phyloP scores from a whole-genome alignment of 129 eudicot genomes.

The Flaveria robusta region DNA sequence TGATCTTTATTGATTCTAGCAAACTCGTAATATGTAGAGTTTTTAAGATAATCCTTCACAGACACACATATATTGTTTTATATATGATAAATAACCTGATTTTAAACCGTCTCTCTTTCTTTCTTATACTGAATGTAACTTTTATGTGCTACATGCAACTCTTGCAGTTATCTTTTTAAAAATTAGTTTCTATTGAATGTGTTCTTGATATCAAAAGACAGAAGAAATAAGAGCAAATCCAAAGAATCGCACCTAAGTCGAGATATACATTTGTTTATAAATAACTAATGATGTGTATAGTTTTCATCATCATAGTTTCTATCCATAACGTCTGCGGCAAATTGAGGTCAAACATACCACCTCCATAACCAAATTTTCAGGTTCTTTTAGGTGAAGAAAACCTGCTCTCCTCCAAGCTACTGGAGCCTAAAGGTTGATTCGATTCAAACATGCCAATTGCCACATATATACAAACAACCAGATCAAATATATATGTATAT shows the following conservation, averaged over 20 bases:
- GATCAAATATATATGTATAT: background rate
- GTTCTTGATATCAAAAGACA: background rate
- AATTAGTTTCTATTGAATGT: no score
- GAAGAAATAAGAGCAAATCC: slow-evolving; percentile 6
- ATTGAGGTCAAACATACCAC: slow-evolving; percentile 63
- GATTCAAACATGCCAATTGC: slow-evolving; percentile 38
- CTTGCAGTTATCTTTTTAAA: no score
- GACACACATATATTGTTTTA: no score
- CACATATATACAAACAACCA: slow-evolving; percentile 17
- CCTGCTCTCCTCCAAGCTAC: slow-evolving; percentile 52
- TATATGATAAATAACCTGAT: no score
- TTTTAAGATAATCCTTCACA: no score
- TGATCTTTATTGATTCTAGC: no score
- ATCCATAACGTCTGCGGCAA: slow-evolving; percentile 52
- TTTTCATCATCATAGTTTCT: slow-evolving; percentile 24
- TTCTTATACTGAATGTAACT: no score
- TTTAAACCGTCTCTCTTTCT: no score
- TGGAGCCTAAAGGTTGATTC: slow-evolving; percentile 58
- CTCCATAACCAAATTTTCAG: slow-evolving; percentile 20
- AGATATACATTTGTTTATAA: slow-evolving; percentile 31
- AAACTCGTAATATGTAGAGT: no score
- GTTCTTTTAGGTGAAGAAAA: slow-evolving; percentile 55
- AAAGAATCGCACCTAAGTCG: slow-evolving; percentile 30
- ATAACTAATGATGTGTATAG: background rate
- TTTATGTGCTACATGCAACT: no score